Evolutionary conservation across 2,329 filamentous ascomycete species (phyloP), one percentile per base, ranked within the genome.

Genomic region (Penicillium paneum): DNA sequence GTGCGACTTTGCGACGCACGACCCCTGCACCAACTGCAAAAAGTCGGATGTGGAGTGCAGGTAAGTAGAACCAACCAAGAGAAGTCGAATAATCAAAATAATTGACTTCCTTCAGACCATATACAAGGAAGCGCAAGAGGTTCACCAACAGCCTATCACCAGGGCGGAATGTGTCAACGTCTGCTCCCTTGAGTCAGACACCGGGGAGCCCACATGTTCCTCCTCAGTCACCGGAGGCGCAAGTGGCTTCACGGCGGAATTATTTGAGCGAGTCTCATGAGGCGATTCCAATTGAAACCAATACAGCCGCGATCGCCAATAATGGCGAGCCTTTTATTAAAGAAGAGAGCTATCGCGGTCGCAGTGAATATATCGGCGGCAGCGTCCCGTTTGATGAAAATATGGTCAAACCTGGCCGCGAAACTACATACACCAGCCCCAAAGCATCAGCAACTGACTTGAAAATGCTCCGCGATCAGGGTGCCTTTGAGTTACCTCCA

Each of bases 131-230:
- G 41, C 69, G 71, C 29, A 68, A 68, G n/a, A 58, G 66, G n/a
- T 74, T 73, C 49, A 72, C 72, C 19, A 72, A 73, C 32, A 75
- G 73, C 40, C 51, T 65, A 12, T 65, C 63, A 21, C 63, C 63
- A 29, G 43, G 53, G 10, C 58, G 57, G 5, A 54, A 52, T 40
- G 52, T 40, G 19, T 40, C 43, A 21, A 40, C 31, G 40, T 59
- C 64, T 39, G 59, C 57, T 15, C 54, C 59, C 4, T 49, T 54
- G 41, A 58, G 61, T 55, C 56, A 56, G 31, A 69, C 19, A 49
- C 71, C 32, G 60, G 67, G 42, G 60, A 65, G 52, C 36, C 59
- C 61, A 8, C 58, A 59, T 15, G 31, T 58, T 32, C 58, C 60
- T 31, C 44, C 43, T n/a, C 56, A 59, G 41, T 43, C 55, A 41